Base-by-base conservation (phyloP, 164 flowering plant genomes). In the Stephania cephalantha region DNA sequence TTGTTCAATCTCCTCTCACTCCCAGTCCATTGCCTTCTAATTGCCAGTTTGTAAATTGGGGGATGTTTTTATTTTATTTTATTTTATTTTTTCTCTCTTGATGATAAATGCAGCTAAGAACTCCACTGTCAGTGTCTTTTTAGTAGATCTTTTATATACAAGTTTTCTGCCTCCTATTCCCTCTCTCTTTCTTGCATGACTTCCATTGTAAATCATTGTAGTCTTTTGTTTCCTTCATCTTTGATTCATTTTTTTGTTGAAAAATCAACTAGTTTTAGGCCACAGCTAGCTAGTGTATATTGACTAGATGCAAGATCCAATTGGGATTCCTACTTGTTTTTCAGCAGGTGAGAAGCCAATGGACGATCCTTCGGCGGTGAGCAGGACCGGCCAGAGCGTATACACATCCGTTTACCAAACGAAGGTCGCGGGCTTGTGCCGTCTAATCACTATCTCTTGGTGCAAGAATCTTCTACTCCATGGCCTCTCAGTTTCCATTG, bases 311-410 rank as follows among this genome's bases (percentile, higher is more conserved):
- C 91, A 90, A 81, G 93, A 89, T 71, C 84, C 86, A 11, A 86
- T 90, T 71, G 87, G 86, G 25, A 85, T 88, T 73, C 97, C 93
- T n/a, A 86, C 92, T 77, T 88, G 91, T 70, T 92, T 88, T 76
- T 83, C 89, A 17, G 81, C 90, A 2, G 79, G 84, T 6, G 89
- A 87, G 52, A 89, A 84, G 82, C 70, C 63, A 2, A 35, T 35
- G 5, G 90, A 85, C 71, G 93, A 90, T 45, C 80, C 82, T 0
- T 76, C 86, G 0, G 85, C 86, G 2, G 79, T 87, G 6, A 86
- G 87, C 17, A 85, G 87, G 81, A 84, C 92, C n/a, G 93, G 95
- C 48, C 86, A 81, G 70, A 79, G 79, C 46, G 68, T 84, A 6
- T 77, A 75, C 76, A 71, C 74, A 77, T 78, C 81, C 2, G 68